A percentile compares a stretch with the other conserved stretches of the same genome.
These are phyloP conservation scores for Lentinula detonsa DNA, from an alignment of 768 basidiomycete species.

Conservation along the genomic window DNA sequence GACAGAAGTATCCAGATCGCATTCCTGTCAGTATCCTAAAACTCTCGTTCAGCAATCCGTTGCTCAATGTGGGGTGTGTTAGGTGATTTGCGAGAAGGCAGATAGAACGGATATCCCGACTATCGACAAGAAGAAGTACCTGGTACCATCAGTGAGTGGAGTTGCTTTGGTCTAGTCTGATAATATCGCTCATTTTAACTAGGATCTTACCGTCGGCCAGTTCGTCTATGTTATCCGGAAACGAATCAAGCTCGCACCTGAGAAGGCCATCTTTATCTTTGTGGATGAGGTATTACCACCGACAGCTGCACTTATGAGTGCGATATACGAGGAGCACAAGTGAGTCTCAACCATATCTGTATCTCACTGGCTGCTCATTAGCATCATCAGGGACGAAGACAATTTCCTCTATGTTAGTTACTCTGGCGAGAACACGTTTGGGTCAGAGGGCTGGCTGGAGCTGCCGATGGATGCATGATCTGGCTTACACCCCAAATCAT, in stretches of 20 bases:
- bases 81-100: conserved; percentile 99
- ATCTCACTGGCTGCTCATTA: conserved; percentile 18
- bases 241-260: conserved; percentile 98
- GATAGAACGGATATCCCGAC: conserved; percentile 98
- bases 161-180: background rate
- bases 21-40: conserved; percentile 71
- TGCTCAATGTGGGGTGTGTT: conserved; percentile 10
- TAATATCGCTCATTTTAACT: conserved; percentile 3
- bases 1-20: conserved; percentile 98
- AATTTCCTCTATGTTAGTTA: conserved; percentile 98
- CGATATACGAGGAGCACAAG: conserved; percentile 99
- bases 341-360: conserved; percentile 32
- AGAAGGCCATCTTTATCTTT: conserved; percentile 99
- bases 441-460: conserved; percentile 47
- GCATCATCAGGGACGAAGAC: conserved; percentile 80
- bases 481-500: conserved; percentile 12
- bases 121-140: conserved; percentile 99
- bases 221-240: conserved; percentile 99
- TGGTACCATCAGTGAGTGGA: conserved; percentile 85
- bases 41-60: conserved; percentile 2
- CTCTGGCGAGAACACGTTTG: conserved; percentile 97
- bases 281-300: conserved; percentile 98
- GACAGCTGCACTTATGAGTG: conserved; percentile 96
- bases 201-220: conserved; percentile 97
- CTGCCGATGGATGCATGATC: conserved; percentile 38